Base-by-base conservation (phyloP, 2,329 filamentous ascomycete genomes). In the Claviceps humidiphila region DNA sequence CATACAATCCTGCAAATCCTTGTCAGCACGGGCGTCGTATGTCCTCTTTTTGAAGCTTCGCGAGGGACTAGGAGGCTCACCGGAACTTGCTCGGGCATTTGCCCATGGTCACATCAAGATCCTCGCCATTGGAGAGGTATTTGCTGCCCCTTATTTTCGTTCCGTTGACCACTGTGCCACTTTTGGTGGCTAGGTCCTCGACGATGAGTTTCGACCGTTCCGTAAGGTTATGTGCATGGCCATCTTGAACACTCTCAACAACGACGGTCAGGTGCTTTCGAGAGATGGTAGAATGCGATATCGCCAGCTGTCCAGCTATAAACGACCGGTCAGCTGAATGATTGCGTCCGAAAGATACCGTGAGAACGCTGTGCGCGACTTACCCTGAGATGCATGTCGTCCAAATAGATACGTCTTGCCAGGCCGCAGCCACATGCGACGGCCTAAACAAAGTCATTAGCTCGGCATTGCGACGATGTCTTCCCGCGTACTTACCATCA, bases 371-470 rank as follows among this genome's bases (percentile, higher is more conserved):
- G 14, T n/a, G 4, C 16, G 13, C 7, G 11, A 58, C 74, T 59
- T 74, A 80, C 81, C 74, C 61, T 85, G 81, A 53, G 77, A 76
- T 55, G 77, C 77, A n/a, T 40, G 87, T 89, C 91, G 82, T 52
- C 91, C 91, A 64, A 95, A 87, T 20, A 95, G 76, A 66, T 93
- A 91, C 60, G 80, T 81, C 64, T 89, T 88, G 49, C 89, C 90
- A 2, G 90, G 90, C 53, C 85, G 82, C 55, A 95, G 75, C 90
- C 90, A 95, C 58, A 90, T 74, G 61, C 80, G 81, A 30, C 67
- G 66, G 49, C 68, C 69, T 72, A 45, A 38, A 47, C 39, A 22
- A 17, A 38, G 47, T 48, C 26, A 52, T 58, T 47, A 57, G 53
- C 51, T 34, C 40, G 51, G 37, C 24, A 6, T 17, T 24, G 11